Percentiles rank a stretch among this genome's conserved stretches.
These are phyloP conservation scores for Collybiopsis luxurians DNA, from an alignment of 768 basidiomycete species.

Conservation along the genomic window DNA sequence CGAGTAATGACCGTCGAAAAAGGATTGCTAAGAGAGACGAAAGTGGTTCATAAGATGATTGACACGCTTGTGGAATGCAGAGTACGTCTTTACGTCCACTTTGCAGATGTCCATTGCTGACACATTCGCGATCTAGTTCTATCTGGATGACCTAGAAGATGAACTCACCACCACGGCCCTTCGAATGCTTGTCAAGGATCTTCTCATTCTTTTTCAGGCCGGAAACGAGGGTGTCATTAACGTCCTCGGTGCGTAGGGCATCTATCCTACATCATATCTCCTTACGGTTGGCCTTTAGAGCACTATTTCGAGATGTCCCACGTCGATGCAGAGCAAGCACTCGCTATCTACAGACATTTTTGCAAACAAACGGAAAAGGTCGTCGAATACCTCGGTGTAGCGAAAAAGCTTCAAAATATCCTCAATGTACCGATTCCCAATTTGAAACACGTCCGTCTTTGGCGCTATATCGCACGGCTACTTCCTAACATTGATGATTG, in stretches of 20 bases:
- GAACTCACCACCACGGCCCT: conserved; percentile 86
- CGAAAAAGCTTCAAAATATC: conserved; percentile 89
- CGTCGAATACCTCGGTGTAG: conserved; percentile 89
- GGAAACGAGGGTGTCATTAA: conserved; percentile 94
- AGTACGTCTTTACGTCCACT: conserved; percentile 45
- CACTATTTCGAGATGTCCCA: conserved; percentile 99
- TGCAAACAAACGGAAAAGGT: conserved; percentile 92
- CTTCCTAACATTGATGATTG: neutral
- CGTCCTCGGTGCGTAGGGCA: conserved; percentile 56
- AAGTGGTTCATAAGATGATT: conserved; percentile 86
- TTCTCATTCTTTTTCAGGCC: conserved; percentile 92
- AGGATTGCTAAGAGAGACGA: conserved; percentile 89
- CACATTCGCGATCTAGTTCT: conserved; percentile 62
- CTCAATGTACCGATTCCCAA: conserved; percentile 94
- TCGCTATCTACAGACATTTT: conserved; percentile 89
- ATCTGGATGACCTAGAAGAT: conserved; percentile 89
- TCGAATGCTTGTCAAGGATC: conserved; percentile 93
- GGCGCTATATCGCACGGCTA: neutral
- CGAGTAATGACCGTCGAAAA: conserved; percentile 94
- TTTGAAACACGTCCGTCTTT: conserved; percentile 72
- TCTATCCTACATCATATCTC: conserved; percentile 14
- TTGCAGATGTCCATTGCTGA: conserved; percentile 3
- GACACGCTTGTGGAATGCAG: conserved; percentile 85
- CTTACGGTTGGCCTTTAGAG: conserved; percentile 50
- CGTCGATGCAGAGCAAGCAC: conserved; percentile 82